phyloP scores from a whole-genome alignment of 2,329 filamentous ascomycete genomes.

The Cryphonectria parasitica region DNA sequence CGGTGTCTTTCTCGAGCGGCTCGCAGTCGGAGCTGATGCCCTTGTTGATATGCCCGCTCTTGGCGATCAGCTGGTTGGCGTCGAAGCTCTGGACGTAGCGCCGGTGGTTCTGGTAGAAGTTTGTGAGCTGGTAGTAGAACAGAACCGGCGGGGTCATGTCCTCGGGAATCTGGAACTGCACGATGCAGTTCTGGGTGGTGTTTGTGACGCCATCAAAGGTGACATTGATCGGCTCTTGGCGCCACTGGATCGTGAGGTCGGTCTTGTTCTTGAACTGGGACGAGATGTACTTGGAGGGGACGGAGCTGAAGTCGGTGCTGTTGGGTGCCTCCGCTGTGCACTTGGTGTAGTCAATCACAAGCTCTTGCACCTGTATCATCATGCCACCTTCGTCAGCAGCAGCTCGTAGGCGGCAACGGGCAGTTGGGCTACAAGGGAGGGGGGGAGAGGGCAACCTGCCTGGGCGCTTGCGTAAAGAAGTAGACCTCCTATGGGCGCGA shows the following conservation, averaged over 20 bases:
- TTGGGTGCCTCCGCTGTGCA: slow-evolving; percentile 65
- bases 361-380: slow-evolving; percentile 75
- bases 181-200: slow-evolving; percentile 62
- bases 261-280: slow-evolving; percentile 71
- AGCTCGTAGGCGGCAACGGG: neutral
- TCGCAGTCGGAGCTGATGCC: slow-evolving; percentile 67
- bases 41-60: slow-evolving; percentile 51
- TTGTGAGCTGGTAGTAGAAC: slow-evolving; percentile 93
- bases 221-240: slow-evolving; percentile 45
- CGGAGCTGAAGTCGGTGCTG: slow-evolving; percentile 45
- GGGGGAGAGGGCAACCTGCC: slow-evolving; percentile 51
- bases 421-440: neutral
- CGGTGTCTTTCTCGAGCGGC: slow-evolving; percentile 63
- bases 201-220: slow-evolving; percentile 44
- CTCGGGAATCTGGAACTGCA: slow-evolving; percentile 81
- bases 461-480: slow-evolving; percentile 83
- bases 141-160: slow-evolving; percentile 80
- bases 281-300: slow-evolving; percentile 62
- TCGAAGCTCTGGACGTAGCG: slow-evolving; percentile 93
- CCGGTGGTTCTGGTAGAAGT: slow-evolving; percentile 99
- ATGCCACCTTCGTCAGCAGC: slow-evolving; percentile 25
- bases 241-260: slow-evolving; percentile 47
- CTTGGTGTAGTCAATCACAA: slow-evolving; percentile 86
- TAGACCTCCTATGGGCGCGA: slow-evolving; percentile 88
- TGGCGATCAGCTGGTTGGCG: slow-evolving; percentile 77